Evolutionary conservation across 139 green algal genomes (phyloP).

Genomic region (Yamagishiella unicocca): DNA sequence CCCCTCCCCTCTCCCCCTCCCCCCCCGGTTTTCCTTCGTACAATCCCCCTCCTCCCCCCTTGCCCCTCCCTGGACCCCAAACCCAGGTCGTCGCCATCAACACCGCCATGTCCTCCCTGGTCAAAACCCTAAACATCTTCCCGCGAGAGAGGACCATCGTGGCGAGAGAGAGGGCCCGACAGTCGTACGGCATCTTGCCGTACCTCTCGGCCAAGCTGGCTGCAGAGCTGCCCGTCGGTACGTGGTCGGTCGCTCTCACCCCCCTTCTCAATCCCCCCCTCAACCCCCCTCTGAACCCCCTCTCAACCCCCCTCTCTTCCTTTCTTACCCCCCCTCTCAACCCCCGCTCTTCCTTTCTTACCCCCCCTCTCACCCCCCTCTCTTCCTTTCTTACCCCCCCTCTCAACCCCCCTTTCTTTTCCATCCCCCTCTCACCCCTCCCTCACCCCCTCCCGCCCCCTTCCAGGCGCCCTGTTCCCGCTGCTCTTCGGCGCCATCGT

Average conservation of each 20-base stretch:
- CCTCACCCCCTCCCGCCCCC: neutral
- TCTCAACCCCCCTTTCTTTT: neutral
- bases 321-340: neutral
- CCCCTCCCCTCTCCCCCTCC: neutral
- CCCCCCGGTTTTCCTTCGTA: neutral
- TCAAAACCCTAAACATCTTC: slow-evolving; percentile 94
- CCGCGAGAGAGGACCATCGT: slow-evolving; percentile 86
- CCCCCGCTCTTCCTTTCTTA: neutral
- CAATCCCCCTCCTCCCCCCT: neutral
- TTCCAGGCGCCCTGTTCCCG: slow-evolving; percentile 81
- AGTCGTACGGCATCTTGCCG: slow-evolving; percentile 47
- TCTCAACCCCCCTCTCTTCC: neutral
- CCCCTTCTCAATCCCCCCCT: neutral
- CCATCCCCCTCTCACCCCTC: neutral
- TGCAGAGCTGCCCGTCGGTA: slow-evolving; percentile 86
- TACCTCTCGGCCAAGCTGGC: slow-evolving; percentile 87
- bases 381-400: neutral
- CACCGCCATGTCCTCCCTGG: slow-evolving; percentile 85
- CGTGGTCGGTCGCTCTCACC: neutral
- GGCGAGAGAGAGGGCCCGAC: slow-evolving; percentile 78
- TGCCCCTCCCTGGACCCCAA: neutral
- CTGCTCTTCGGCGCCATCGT: slow-evolving; percentile 85
- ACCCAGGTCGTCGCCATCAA: slow-evolving; percentile 90
- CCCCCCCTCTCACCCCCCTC: no score
- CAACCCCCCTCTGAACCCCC: no score